phyloP scores from a whole-genome alignment of 1,139 yeast species.

The Yarrowia galli region DNA sequence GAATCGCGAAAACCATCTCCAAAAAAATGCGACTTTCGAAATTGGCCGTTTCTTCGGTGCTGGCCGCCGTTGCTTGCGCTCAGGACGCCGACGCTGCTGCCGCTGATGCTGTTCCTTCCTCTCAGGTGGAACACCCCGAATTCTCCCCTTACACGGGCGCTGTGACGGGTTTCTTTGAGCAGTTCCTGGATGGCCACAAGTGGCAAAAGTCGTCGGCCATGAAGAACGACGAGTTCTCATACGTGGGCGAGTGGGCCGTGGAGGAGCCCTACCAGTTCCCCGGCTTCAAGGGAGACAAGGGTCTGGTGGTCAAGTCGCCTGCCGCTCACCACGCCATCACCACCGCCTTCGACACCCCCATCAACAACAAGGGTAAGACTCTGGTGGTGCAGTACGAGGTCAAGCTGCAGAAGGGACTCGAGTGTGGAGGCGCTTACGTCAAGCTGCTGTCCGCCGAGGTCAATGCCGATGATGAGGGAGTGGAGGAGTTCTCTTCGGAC shows the following conservation, averaged over 20 bases:
- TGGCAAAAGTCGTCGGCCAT: conserved; percentile 73
- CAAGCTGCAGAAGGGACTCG: conserved; percentile 75
- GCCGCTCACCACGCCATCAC: conserved; percentile 86
- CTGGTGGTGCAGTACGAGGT: conserved; percentile 89
- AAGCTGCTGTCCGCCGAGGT: conserved; percentile 66
- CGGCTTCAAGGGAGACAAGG: conserved; percentile 69
- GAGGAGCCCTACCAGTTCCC: conserved; percentile 65
- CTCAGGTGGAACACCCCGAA: conserved; percentile 39
- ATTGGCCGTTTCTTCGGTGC: conserved; percentile 40
- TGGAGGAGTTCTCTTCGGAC: conserved; percentile 61
- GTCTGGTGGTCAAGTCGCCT: conserved; percentile 74
- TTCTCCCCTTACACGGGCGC: conserved; percentile 40
- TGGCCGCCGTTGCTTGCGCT: conserved; percentile 40
- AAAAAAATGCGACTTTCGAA: conserved; percentile 34
- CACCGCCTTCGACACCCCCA: conserved; percentile 60
- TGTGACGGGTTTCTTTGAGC: conserved; percentile 67
- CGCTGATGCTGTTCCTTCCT: conserved; percentile 35
- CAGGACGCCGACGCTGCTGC: conserved; percentile 36
- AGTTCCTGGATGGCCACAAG: conserved; percentile 60
- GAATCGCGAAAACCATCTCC: background rate
- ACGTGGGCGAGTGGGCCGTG: conserved; percentile 76
- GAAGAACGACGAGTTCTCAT: conserved; percentile 61
- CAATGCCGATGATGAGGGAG: conserved; percentile 52
- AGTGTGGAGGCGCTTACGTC: conserved; percentile 89
- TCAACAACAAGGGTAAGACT: conserved; percentile 65